phyloP scores from a whole-genome alignment of 1,139 yeast genomes.

The Suhomyces wounanorum region DNA sequence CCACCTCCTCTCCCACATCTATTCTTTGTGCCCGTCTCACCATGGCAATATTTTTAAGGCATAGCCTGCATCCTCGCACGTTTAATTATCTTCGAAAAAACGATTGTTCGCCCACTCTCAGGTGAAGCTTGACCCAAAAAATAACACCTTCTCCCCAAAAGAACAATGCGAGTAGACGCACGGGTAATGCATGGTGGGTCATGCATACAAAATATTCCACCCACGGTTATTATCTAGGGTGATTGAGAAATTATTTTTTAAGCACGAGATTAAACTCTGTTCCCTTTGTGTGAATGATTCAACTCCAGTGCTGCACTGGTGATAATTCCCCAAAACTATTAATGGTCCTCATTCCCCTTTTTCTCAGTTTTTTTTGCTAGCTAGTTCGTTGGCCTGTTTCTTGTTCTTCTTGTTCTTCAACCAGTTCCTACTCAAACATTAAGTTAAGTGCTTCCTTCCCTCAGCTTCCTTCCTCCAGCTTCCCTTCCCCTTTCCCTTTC shows the following conservation, averaged over 20 bases:
- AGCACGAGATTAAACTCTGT: conserved; percentile 7
- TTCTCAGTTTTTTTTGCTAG: conserved; percentile 2
- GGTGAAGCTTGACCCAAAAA: conserved; percentile 1
- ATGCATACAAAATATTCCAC: neutral
- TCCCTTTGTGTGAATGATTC: conserved; percentile 10
- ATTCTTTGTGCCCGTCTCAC: conserved; percentile 1
- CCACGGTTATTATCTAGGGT: neutral
- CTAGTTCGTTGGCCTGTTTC: neutral
- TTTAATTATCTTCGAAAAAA: conserved; percentile 4
- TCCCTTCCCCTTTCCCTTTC: neutral
- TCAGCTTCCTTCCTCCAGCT: neutral
- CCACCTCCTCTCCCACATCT: neutral
- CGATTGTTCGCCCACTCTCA: conserved; percentile 8
- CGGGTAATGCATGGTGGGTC: conserved; percentile 1
- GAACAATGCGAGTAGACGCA: conserved; percentile 1
- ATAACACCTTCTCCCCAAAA: conserved; percentile 1
- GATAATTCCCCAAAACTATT: conserved; percentile 8
- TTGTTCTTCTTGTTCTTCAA: neutral
- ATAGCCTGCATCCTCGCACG: conserved; percentile 6
- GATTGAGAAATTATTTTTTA: conserved; percentile 3
- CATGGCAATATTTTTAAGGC: conserved; percentile 1
- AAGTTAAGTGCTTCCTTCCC: neutral
- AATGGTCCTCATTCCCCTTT: conserved; percentile 6
- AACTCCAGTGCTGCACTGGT: conserved; percentile 6
- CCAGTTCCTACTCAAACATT: neutral